Evolutionary conservation across 148 eudicot genomes (phyloP), one percentile per base, ranked within the genome.

Genomic region (Chenopodium quinoa): DNA sequence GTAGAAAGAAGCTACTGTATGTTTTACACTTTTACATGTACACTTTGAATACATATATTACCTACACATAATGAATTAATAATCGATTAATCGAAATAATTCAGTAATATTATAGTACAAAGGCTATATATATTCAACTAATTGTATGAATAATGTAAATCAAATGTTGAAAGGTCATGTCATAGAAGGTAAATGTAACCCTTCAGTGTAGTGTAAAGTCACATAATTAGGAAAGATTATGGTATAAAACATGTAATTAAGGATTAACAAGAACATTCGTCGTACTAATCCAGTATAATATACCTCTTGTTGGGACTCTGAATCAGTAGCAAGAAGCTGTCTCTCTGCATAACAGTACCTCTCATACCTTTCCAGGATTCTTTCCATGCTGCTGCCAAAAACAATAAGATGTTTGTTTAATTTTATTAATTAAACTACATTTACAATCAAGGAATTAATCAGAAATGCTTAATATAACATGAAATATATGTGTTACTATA

Each of bases 341-440:
- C 82, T 90, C 82, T 93, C 96, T 44, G 91, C 84, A 71, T 78
- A 84, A 50, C 87, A 86, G 85, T 92, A 88, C 69, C 93, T 88
- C 82, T 93, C 98, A 79, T 93, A 93, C 86, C 91, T 90, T 85
- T 93, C 98, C 82, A 93, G 83, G 78, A 93, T 92, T 76, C 71
- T 79, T 54, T 90, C 95, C 94, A 93, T 91, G 85, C 98, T 93
- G 89, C 75, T 60, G 68, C 58, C 75, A 83, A 4, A 54, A 23
- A 84, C 16, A 56, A 2, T 4, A 20, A n/a, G 8, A 2, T 34
- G 22, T 63, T 63, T 34, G 79, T 40, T 44, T 23, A 32, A 32
- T 32, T 62, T 23, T 11, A 37, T 4, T 37, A 47, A 73, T 47
- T 10, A 22, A 22, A 44, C 31, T 5, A 56, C 19, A 13, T 16